Percentiles rank a stretch among this genome's conserved stretches.
Conservation (phyloP, 2,329 filamentous ascomycete species). For the Ophioceras dolichostomum region DNA sequence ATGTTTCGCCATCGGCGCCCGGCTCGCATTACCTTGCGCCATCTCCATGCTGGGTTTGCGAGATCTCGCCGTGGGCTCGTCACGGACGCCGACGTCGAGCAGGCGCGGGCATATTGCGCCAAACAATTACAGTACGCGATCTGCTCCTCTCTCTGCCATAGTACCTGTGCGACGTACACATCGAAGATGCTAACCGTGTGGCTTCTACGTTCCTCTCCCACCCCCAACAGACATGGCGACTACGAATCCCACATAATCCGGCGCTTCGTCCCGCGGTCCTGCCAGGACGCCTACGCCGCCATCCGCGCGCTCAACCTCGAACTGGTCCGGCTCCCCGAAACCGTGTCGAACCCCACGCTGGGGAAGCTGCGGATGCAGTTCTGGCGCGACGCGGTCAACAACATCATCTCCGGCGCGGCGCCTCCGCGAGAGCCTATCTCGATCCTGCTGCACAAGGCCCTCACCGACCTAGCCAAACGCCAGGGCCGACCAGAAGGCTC, state of each 20-base stretch:
- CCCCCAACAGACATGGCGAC: constrained; percentile 80
- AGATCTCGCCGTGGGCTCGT: constrained; percentile 25
- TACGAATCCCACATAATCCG: constrained; percentile 78
- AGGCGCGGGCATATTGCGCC: constrained; percentile 41
- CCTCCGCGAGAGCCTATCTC: constrained; percentile 90
- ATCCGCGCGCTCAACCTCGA: constrained; percentile 90
- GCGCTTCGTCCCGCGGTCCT: constrained; percentile 65
- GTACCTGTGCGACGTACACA: too few species aligned
- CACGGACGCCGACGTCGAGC: constrained; percentile 37
- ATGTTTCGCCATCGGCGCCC: not conserved
- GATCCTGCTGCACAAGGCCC: constrained; percentile 63
- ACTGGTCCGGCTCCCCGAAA: constrained; percentile 78
- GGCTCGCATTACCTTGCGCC: not conserved
- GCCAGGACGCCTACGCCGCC: constrained; percentile 76
- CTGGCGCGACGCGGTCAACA: constrained; percentile 76
- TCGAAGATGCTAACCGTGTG: not conserved
- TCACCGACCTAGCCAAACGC: constrained; percentile 43
- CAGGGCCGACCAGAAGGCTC: too few species aligned
- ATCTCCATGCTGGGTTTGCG: not conserved
- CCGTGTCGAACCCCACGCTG: constrained; percentile 77
- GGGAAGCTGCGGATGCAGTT: constrained; percentile 87
- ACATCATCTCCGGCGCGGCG: constrained; percentile 55
- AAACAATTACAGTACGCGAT: constrained; percentile 34
- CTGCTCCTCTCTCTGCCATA: not conserved
- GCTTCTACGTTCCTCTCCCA: too few species aligned